A percentile compares a stretch with the other conserved stretches of the same genome.
Conservation (phyloP, 352 stramenopile species). For the Phytophthora cactorum region DNA sequence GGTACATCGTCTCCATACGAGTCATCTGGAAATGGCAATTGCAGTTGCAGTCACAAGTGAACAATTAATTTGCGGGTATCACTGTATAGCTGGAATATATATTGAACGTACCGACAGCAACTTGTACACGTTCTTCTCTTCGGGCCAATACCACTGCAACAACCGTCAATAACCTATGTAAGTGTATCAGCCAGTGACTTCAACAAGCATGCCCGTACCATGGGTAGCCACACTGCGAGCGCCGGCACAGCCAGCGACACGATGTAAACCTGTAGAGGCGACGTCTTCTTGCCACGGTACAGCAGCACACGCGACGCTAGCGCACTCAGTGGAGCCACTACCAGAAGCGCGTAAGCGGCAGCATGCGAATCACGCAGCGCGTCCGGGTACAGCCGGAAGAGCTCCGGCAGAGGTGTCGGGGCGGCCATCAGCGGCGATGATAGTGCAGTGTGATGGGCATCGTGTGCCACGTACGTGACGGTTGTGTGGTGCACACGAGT, state of each 20-base stretch:
- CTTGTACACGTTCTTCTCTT: conserved; percentile 45
- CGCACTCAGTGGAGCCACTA: conserved; percentile 47
- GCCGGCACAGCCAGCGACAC: conserved; percentile 49
- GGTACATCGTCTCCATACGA: conserved; percentile 52
- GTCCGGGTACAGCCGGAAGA: conserved; percentile 55
- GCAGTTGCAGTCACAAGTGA: background rate
- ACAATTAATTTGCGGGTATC: background rate
- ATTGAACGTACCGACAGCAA: conserved; percentile 20
- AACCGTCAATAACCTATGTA: conserved; percentile 9
- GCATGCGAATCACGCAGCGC: conserved; percentile 51
- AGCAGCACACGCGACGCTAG: conserved; percentile 47
- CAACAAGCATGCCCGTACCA: conserved; percentile 19
- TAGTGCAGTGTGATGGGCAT: conserved; percentile 10
- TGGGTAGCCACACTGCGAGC: conserved; percentile 48
- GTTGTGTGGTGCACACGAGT: conserved; percentile 6
- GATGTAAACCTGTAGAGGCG: conserved; percentile 47
- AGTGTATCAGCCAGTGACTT: background rate
- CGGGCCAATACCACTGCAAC: conserved; percentile 32
- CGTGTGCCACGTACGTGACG: conserved; percentile 6
- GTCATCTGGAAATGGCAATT: conserved; percentile 44
- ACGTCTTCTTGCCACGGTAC: conserved; percentile 48
- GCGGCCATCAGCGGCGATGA: conserved; percentile 5
- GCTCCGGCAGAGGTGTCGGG: conserved; percentile 26
- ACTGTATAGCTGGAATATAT: background rate
- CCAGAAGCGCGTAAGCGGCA: conserved; percentile 52